These are phyloP conservation scores for Leptographium radiaticola DNA, from an alignment of 2,329 filamentous ascomycete genomes.

Conservation along the genomic window DNA sequence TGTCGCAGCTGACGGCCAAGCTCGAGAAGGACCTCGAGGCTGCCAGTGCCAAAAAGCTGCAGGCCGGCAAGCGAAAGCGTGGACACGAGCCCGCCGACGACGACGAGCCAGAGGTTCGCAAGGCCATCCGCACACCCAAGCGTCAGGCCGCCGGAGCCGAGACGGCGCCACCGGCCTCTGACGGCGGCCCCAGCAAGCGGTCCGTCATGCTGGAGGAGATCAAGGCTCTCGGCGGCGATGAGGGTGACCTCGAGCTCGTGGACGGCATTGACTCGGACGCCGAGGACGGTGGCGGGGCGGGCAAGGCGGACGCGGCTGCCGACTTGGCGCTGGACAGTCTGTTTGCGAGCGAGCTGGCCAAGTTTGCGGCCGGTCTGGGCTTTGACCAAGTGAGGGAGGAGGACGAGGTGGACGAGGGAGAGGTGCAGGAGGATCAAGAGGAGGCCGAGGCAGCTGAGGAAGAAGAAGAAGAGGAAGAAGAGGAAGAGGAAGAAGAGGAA, in stretches of 20 bases:
- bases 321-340: slow-evolving; percentile 15
- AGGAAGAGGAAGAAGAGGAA: slow-evolving; percentile 20
- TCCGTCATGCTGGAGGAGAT: slow-evolving; percentile 45
- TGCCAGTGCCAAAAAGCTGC: slow-evolving; percentile 18
- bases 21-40: slow-evolving; percentile 39
- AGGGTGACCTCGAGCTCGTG: slow-evolving; percentile 50
- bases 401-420: slow-evolving; percentile 25
- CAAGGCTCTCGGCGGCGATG: slow-evolving; percentile 49
- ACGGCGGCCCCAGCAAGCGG: slow-evolving; percentile 12
- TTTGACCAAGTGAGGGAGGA: slow-evolving; percentile 30
- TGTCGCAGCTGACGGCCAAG: slow-evolving; percentile 40
- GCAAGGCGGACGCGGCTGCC: slow-evolving; percentile 13
- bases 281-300: slow-evolving; percentile 24
- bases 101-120: neutral
- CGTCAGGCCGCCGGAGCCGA: slow-evolving; percentile 11
- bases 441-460: slow-evolving; percentile 25
- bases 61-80: slow-evolving; percentile 13
- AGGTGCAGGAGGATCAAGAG: slow-evolving; percentile 19
- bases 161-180: slow-evolving; percentile 9
- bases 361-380: slow-evolving; percentile 36
- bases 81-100: slow-evolving; percentile 1
- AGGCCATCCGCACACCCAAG: neutral
- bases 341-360: slow-evolving; percentile 35
- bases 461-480: slow-evolving; percentile 12
- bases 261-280: slow-evolving; percentile 39